phyloP scores from a whole-genome alignment of 2,329 filamentous ascomycete species.

The Sporothrix dimorphospora region DNA sequence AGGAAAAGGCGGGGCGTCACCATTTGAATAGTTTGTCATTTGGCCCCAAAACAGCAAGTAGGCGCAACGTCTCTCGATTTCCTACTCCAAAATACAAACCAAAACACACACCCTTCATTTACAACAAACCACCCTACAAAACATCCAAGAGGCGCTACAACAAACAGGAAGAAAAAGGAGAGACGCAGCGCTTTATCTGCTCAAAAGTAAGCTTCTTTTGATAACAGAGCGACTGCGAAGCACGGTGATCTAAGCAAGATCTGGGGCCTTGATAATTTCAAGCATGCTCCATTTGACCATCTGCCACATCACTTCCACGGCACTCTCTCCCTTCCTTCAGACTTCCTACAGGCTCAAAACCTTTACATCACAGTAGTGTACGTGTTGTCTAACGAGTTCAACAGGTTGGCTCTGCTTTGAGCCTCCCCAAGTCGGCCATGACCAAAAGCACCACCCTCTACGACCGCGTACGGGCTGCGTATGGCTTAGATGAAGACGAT shows the following conservation, averaged over 20 bases:
- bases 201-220: neutral
- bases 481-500: constrained; percentile 18
- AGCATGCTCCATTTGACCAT: too few species aligned
- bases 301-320: neutral
- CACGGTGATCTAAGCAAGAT: neutral
- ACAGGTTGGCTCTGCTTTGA: neutral
- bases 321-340: neutral
- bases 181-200: constrained; percentile 13
- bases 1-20: neutral
- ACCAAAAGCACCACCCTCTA: neutral
- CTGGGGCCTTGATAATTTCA: neutral
- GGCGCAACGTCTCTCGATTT: constrained; percentile 1
- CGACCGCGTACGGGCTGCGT: constrained; percentile 26
- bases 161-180: neutral
- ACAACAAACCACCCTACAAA: neutral
- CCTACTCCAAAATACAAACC: neutral
- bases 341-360: neutral
- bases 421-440: constrained; percentile 5
- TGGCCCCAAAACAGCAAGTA: constrained; percentile 7
- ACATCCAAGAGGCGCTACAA: neutral
- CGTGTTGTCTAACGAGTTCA: neutral
- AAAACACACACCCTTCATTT: neutral
- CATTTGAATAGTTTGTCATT: neutral
- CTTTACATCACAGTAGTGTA: neutral
- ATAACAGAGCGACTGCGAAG: neutral